These are phyloP conservation scores for Albugo candida DNA, from an alignment of 352 stramenopile species.

Conservation along the genomic window DNA sequence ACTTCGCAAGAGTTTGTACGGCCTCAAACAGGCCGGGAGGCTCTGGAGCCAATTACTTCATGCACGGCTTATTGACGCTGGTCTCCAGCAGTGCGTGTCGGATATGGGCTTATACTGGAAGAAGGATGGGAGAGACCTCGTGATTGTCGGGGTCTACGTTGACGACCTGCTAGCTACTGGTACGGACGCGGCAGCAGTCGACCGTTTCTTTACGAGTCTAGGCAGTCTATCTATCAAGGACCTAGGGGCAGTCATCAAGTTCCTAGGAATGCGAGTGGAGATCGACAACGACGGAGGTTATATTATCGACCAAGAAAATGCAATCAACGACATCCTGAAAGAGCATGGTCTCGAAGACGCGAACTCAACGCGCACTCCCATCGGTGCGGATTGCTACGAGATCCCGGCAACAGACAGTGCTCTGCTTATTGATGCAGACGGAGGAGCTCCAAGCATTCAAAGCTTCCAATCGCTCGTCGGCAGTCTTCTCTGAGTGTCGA, in stretches of 20 bases:
- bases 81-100: background rate
- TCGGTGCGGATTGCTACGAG: slow-evolving; percentile 5
- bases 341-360: slow-evolving; percentile 1
- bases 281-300: slow-evolving; percentile 4
- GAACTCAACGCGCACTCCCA: slow-evolving; percentile 5
- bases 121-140: background rate
- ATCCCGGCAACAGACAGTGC: slow-evolving; percentile 2
- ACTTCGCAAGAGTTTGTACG: slow-evolving; percentile 3
- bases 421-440: background rate
- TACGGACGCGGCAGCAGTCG: background rate
- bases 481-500: slow-evolving; percentile 13
- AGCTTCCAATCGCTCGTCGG: slow-evolving; percentile 17
- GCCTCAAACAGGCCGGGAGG: slow-evolving; percentile 4
- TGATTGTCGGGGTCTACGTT: background rate
- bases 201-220: background rate
- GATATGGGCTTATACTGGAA: background rate
- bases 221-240: background rate
- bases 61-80: background rate
- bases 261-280: background rate
- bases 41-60: slow-evolving; percentile 3
- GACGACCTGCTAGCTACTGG: background rate
- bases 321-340: slow-evolving; percentile 1
- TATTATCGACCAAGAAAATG: slow-evolving; percentile 8
- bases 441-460: slow-evolving; percentile 1
- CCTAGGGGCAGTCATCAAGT: background rate